Conservation (phyloP, 1,284 basidiomycete genomes). For the Phylloboletellus chloephorus region DNA sequence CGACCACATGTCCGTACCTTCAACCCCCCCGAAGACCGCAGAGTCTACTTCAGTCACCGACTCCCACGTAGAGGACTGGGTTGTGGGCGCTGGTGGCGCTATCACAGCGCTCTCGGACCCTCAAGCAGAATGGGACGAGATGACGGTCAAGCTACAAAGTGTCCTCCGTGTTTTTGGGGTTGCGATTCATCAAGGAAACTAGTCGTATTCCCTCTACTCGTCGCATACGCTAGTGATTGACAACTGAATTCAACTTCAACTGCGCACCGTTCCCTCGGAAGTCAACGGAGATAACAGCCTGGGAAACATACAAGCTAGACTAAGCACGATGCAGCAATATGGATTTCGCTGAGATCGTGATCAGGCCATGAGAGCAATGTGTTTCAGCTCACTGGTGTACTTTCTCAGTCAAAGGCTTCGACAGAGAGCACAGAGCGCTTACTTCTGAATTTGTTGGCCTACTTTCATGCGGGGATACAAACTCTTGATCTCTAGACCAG, state of each 20-base stretch:
- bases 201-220: neutral
- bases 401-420: conserved; percentile 8
- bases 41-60: conserved; percentile 18
- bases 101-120: conserved; percentile 91
- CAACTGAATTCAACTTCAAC: conserved; percentile 33
- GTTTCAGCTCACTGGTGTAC: conserved; percentile 62
- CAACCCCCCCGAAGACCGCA: conserved; percentile 2
- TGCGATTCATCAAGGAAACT: conserved; percentile 19
- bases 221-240: conserved; percentile 3
- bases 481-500: conserved; percentile 37
- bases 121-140: conserved; percentile 91
- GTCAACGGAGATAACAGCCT: no score
- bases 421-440: conserved; percentile 26
- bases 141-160: conserved; percentile 77
- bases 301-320: neutral
- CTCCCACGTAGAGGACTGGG: conserved; percentile 51
- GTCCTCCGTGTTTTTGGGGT: conserved; percentile 58
- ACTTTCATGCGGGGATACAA: conserved; percentile 79
- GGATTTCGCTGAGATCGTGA: neutral
- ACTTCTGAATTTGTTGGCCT: conserved; percentile 82
- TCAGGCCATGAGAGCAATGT: conserved; percentile 75
- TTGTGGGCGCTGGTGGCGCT: conserved; percentile 89
- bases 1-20: conserved; percentile 10
- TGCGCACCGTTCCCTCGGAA: neutral
- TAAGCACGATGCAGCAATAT: neutral